A percentile compares a stretch with the other conserved stretches of the same genome.
Conservation (phyloP, 345 rosid genomes). For the Microthlaspi erraticum region DNA sequence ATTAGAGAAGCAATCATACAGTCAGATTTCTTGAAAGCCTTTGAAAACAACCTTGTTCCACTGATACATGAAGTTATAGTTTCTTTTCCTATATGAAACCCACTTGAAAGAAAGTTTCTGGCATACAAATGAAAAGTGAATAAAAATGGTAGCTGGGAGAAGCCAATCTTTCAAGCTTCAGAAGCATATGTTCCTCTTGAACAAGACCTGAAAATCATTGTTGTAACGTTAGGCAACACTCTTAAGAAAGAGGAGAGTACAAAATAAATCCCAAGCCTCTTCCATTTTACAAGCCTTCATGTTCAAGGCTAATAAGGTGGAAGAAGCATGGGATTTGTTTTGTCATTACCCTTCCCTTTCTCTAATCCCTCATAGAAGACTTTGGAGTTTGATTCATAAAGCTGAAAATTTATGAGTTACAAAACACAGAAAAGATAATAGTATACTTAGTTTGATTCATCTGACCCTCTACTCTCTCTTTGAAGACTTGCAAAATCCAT, state of each 20-base stretch:
- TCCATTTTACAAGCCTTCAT: conserved; percentile 32
- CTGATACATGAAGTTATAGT: too few species aligned
- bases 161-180: neutral
- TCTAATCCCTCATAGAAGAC: too few species aligned
- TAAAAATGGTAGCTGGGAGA: neutral
- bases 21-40: too few species aligned
- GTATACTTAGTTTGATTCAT: neutral
- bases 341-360: too few species aligned
- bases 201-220: neutral
- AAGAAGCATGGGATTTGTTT: conserved; percentile 25
- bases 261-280: conserved; percentile 37
- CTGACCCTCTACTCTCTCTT: neutral
- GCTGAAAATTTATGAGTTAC: neutral
- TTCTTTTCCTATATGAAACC: too few species aligned
- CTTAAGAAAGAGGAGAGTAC: conserved; percentile 4
- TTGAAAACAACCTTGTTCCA: too few species aligned
- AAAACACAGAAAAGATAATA: neutral
- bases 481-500: neutral
- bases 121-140: neutral
- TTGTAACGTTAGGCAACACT: neutral
- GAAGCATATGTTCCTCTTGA: neutral
- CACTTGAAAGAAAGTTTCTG: too few species aligned
- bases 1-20: too few species aligned
- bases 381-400: too few species aligned
- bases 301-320: conserved; percentile 22